These are phyloP conservation scores for Ophiostoma fasciatum DNA, from an alignment of 2,329 filamentous ascomycete species.

Conservation along the genomic window DNA sequence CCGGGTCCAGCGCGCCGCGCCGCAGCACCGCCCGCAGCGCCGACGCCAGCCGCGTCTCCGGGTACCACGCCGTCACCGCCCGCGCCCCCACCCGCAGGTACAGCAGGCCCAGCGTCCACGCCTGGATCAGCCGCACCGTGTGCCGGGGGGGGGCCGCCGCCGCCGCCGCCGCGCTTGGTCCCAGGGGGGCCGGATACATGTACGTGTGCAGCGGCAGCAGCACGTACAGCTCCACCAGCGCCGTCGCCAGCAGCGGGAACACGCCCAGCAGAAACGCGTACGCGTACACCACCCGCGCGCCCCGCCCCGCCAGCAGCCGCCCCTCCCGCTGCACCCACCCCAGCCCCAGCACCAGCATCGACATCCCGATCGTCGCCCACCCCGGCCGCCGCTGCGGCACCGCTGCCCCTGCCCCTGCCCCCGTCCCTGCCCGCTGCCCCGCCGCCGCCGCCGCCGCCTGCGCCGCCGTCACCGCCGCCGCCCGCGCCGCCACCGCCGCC, in stretches of 20 bases:
- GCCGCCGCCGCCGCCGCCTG: slow-evolving; percentile 10
- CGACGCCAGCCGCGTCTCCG: slow-evolving; percentile 54
- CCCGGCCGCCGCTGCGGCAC: slow-evolving; percentile 10
- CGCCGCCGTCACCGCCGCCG: not conserved
- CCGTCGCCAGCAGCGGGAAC: slow-evolving; percentile 65
- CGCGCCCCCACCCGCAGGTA: slow-evolving; percentile 71
- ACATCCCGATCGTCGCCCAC: not conserved
- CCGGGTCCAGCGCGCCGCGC: slow-evolving; percentile 64
- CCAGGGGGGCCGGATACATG: slow-evolving; percentile 29
- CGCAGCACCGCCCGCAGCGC: slow-evolving; percentile 62
- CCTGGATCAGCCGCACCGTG: slow-evolving; percentile 75
- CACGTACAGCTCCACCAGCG: slow-evolving; percentile 76
- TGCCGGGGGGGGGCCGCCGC: slow-evolving; percentile 32
- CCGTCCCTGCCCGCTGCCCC: slow-evolving; percentile 9
- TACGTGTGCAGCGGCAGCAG: slow-evolving; percentile 78
- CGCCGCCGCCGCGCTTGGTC: slow-evolving; percentile 15
- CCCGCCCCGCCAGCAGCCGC: slow-evolving; percentile 18
- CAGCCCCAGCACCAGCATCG: slow-evolving; percentile 15
- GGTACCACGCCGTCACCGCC: slow-evolving; percentile 51
- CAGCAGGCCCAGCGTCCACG: slow-evolving; percentile 85
- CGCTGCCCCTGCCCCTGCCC: not conserved
- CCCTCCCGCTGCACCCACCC: slow-evolving; percentile 18
- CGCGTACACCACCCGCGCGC: slow-evolving; percentile 50
- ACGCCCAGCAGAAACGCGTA: slow-evolving; percentile 61
- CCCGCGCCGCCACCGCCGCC: slow-evolving; percentile 1